Evolutionary conservation across 306 rosid species (phyloP).

Genomic region (Rosa multiflora): DNA sequence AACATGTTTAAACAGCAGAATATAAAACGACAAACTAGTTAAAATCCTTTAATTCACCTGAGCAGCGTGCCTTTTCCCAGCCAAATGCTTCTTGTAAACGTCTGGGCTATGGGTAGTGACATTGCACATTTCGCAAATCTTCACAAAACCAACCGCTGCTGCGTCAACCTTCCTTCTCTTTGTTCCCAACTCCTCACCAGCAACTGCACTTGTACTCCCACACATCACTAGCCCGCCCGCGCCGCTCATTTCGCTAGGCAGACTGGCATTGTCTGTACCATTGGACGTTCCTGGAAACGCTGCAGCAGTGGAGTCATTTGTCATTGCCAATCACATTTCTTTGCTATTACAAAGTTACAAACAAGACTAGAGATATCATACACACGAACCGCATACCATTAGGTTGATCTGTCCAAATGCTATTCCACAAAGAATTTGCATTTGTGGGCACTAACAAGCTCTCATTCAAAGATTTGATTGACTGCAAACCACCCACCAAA

Average conservation of each 20-base stretch:
- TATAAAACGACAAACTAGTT: background rate
- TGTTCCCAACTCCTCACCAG: slow-evolving; percentile 31
- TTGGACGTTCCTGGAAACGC: slow-evolving; percentile 14
- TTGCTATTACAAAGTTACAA: slow-evolving; percentile 30
- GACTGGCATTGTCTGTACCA: slow-evolving; percentile 18
- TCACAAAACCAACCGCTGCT: slow-evolving; percentile 36
- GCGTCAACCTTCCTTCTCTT: slow-evolving; percentile 50
- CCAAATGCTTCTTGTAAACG: slow-evolving; percentile 48
- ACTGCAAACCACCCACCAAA: slow-evolving; percentile 36
- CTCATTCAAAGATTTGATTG: slow-evolving; percentile 36
- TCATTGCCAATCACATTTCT: slow-evolving; percentile 41
- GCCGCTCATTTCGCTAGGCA: slow-evolving; percentile 27
- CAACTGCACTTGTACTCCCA: slow-evolving; percentile 27
- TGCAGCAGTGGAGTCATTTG: slow-evolving; percentile 26
- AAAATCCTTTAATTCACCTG: slow-evolving; percentile 47
- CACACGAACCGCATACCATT: slow-evolving; percentile 27
- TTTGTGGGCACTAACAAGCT: slow-evolving; percentile 35
- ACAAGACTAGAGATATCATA: slow-evolving; percentile 50
- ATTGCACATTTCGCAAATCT: slow-evolving; percentile 53
- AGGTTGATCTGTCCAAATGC: slow-evolving; percentile 29
- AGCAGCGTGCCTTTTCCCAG: slow-evolving; percentile 59
- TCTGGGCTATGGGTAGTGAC: slow-evolving; percentile 57
- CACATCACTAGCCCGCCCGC: slow-evolving; percentile 27
- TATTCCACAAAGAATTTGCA: slow-evolving; percentile 35
- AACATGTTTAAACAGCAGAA: background rate